Base-by-base conservation (phyloP, 352 stramenopile genomes). In the Globisporangium cystogenes region DNA sequence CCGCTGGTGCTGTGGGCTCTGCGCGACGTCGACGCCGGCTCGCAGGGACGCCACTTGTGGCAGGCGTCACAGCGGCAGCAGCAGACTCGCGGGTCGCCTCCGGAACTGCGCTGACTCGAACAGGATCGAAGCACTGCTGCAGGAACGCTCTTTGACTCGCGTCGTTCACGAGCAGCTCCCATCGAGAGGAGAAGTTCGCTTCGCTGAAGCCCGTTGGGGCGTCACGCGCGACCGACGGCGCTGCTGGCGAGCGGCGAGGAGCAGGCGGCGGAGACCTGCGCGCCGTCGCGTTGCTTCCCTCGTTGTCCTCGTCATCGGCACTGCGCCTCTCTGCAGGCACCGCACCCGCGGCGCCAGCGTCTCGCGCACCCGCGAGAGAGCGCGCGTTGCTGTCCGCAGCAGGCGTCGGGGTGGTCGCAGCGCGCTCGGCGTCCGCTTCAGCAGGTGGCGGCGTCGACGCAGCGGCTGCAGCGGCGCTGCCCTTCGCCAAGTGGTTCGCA, bases 131-230 rank as follows among this genome's bases (percentile, higher is more conserved):
- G 37, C 47, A 57, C 39, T 47, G 33, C 33, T 63, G 26, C 42
- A 63, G 36, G 3, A 40, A 15, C 18, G 37, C 15, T 7, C 41
- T n/a, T 14, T 46, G 51, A 35, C 44, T 26, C 14, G 33, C 18
- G 45, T 53, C 50, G n/a, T 35, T 36, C 20, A 58, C 36, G 42
- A 63, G 18, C 35, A 48, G n/a, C 8, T 44, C 42, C 56, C 56
- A 63, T 11, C 49, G 50, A 33, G 42, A 58, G 4, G 20, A 24
- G 24, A 63, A 62, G 41, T 24, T 27, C 20, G 8, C n/a, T 15
- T 45, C 40, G 40, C 40, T 45, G 20, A 45, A 45, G n/a, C 14
- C n/a, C 1, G n/a, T 20, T 5, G 40, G 40, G 18, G n/a, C 20
- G 20, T 26, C 21, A 10, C 0, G 14, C 15, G 20, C 2, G 14